Evolutionary conservation across 352 stramenopile species (phyloP), one percentile per base, ranked within the genome.

Genomic region (Globisporangium carolinianum): DNA sequence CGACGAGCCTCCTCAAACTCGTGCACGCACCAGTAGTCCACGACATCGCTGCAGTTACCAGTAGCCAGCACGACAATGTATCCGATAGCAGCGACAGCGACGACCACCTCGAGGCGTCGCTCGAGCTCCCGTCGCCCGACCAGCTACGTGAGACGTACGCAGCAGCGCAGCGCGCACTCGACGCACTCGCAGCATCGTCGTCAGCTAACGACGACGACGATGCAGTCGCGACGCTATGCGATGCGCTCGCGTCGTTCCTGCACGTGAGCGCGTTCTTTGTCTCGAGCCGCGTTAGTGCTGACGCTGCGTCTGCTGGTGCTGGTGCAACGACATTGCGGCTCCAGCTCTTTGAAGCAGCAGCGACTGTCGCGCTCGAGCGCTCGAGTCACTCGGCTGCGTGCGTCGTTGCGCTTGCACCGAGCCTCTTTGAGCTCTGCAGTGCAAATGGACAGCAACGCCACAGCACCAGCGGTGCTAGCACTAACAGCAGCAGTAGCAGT

Each of bases 81-180:
- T 57, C 36, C 6, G 18, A 55, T 35, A 11, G 14, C 43, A 54
- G 45, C 1, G 53, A 58, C 3, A 38, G 59, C 9, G 56, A 71
- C 7, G 75, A 79, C 50, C 68, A 67, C 8, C 58, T 75, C 0
- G 78, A 86, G 43, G 60, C 78, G 2, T 88, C 74, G 0, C 46
- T 88, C 4, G 67, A 72, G 36, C 65, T 88, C 0, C 76, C 78
- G 8, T 86, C 78, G 1, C 66, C 67, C 66, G 67, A 74, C 1
- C 61, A 71, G 8, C 55, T 88, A 4, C 5, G 57, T 4, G 58
- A 71, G 8, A 62, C 61, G 15, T 73, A 75, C 39, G 6, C 48
- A 1, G 42, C 10, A 0, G 56, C 76, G 14, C 53, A 77, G 14
- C 51, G 54, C 35, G 75, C 68, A 6, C 52, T 88, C 10, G 43